Evolutionary conservation across 2,329 filamentous ascomycete species (phyloP), one percentile per base, ranked within the genome.

Genomic region (Pseudogymnoascus sp.): DNA sequence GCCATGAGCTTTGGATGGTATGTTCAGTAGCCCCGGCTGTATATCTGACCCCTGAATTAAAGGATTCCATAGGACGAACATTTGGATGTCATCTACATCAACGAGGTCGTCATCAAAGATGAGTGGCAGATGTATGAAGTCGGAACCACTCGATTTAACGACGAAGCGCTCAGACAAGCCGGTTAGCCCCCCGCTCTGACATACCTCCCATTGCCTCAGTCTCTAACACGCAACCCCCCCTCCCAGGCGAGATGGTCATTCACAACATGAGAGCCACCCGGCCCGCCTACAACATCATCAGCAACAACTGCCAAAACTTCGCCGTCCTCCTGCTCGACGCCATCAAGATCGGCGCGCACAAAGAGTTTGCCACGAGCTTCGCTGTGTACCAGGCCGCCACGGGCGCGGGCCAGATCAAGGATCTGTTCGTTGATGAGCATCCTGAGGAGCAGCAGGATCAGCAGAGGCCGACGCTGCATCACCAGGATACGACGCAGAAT

Each of bases 241-340:
- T 6, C 62, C 7, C 62, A 81, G 81, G 78, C 17, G 82, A 84
- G 64, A 79, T 79, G 66, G 79, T 81, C 0, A 84, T 85, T 37
- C 76, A 79, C 19, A 76, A 77, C 15, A 84, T 85, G 69, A 73
- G 82, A 6, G 71, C 76, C 35, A 77, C 74, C 60, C 76, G 77
- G 9, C 77, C 82, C 0, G 79, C 74, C 0, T 85, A 85, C 71
- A 84, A 84, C 62, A 76, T 85, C 63, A 84, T 85, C 69, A 80
- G 76, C 66, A 85, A 85, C 70, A 85, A 85, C 71, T 85, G 83
- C 70, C 83, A 85, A 67, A 84, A 81, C 17, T 85, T 81, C 64
- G 82, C 81, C 0, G 68, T 83, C 13, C 73, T 77, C 50, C 72
- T 84, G 13, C 77, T 85, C 7, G 81, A 84, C 64, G 79, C 80